Conservation (phyloP, 768 basidiomycete genomes). For the Russula brevipes region DNA sequence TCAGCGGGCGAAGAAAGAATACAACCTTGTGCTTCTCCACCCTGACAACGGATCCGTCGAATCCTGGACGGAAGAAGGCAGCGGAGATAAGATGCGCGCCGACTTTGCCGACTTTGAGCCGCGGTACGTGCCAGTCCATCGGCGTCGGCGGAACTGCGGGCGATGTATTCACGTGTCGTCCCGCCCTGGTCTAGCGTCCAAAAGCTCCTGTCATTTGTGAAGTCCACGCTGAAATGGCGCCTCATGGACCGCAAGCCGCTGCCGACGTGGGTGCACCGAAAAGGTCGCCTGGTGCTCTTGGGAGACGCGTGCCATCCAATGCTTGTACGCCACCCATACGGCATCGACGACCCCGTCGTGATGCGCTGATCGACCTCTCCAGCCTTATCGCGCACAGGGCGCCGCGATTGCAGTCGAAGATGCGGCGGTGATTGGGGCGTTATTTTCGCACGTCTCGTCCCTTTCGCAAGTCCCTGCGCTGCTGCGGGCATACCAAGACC, state of each 20-base stretch:
- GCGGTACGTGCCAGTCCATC: constrained; percentile 27
- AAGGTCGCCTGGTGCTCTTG: constrained; percentile 34
- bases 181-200: constrained; percentile 28
- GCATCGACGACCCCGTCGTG: not conserved
- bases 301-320: constrained; percentile 43
- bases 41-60: constrained; percentile 39
- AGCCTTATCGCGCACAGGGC: constrained; percentile 43
- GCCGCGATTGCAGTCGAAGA: constrained; percentile 49
- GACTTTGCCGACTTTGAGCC: constrained; percentile 42
- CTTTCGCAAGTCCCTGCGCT: constrained; percentile 41
- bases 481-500: constrained; percentile 46
- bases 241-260: constrained; percentile 41
- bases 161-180: too few species aligned
- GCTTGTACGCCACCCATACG: constrained; percentile 30
- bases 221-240: constrained; percentile 40
- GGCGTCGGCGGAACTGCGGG: too few species aligned
- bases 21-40: constrained; percentile 37
- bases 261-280: constrained; percentile 36
- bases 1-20: constrained; percentile 35
- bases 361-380: not conserved
- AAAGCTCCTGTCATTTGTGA: constrained; percentile 36
- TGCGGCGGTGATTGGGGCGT: constrained; percentile 41
- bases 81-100: constrained; percentile 40
- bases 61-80: constrained; percentile 41
- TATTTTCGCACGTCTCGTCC: constrained; percentile 45